Base-by-base conservation (phyloP, 2,329 filamentous ascomycete genomes). In the Xylariomycetidae sp. region DNA sequence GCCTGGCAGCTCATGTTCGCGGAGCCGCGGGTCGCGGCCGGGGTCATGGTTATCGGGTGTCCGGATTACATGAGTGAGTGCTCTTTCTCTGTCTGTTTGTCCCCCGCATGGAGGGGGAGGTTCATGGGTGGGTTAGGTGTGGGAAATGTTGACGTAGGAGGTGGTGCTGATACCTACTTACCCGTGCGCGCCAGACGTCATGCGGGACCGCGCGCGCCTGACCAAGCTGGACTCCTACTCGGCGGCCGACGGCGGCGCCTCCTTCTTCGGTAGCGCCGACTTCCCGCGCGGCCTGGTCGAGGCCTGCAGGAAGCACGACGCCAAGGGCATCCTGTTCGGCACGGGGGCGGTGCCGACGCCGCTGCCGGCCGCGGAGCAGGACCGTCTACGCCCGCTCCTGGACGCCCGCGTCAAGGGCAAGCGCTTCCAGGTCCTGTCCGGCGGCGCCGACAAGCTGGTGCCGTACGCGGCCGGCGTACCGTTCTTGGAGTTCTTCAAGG, bases 1-100 rank as follows among this genome's bases (percentile, higher is more conserved):
- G 80, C 82, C 2, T 96, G 90, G 88, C 83, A 93, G 53, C 72
- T 79, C 18, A 61, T 95, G 38, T 74, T 95, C 28, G 73, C 77
- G 23, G 89, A 96, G 39, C 76, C 80, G 13, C 74, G 88, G 43
- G 74, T 96, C 35, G 80, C 72, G n/a, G 80, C 84, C 0, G 88
- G 76, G 1, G 78, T 94, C 6, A 70, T 85, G 3, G 72, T 95
- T 16, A 85, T 96, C 33, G 92, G 90, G 1, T 95, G 88, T 58
- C 87, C 89, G 1, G 90, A 98, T 59, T 95, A 85, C 50, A 76
- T 80, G 43, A 69, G 84, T 77, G 48, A 63, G 57, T 49, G 18
- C 14, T 8, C 15, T 24, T n/a, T n/a, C n/a, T n/a, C n/a, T n/a
- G n/a, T n/a, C n/a, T n/a, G n/a, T n/a, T n/a, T 20, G 3, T 4